Evolutionary conservation across 768 basidiomycete species (phyloP), one percentile per base, ranked within the genome.

Genomic region (Phylloporus rhodoxanthus): DNA sequence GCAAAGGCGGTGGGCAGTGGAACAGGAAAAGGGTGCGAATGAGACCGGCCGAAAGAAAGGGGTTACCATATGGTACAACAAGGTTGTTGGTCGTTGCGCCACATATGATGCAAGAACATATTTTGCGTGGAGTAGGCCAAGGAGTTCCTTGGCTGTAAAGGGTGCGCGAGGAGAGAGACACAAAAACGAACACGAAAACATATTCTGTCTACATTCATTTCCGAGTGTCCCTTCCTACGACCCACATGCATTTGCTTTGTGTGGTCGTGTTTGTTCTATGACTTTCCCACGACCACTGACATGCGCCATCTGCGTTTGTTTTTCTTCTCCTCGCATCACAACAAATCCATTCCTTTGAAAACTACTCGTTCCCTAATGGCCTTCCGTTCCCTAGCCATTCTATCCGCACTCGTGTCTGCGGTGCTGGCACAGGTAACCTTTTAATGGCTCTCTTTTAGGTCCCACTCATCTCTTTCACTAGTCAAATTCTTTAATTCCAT

Each of bases 401-500:
- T 80, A 32, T 75, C 83, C 34, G 55, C 78, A 9, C 63, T 82
- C 47, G 66, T 76, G n/a, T 60, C 80, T 19, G 71, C 70, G 17
- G 82, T 68, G 8, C 56, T 78, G 51, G 83, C 80, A 8, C 75
- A 77, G 70, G 70, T 37, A 37, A 17, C 71, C 52, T 14, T 5
- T n/a, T 15, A 11, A 77, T 78, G 60, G 40, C 67, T 3, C 45
- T n/a, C 5, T 5, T 3, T 42, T 19, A 4, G 3, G 20, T 8
- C 34, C 2, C n/a, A 5, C 1, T 4, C 7, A 39, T 17, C 14
- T 9, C 21, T 2, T 17, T 32, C 4, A 2, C 33, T 62, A 72
- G 42, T 53, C 67, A 29, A 74, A 72, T 62, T 67, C 81, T 10
- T 71, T 82, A 58, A 84, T 93, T 63, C 91, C 91, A n/a, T 50